These are phyloP conservation scores for Backusella australiensis DNA, from an alignment of 192 early-diverging fungal genomes.

Conservation along the genomic window DNA sequence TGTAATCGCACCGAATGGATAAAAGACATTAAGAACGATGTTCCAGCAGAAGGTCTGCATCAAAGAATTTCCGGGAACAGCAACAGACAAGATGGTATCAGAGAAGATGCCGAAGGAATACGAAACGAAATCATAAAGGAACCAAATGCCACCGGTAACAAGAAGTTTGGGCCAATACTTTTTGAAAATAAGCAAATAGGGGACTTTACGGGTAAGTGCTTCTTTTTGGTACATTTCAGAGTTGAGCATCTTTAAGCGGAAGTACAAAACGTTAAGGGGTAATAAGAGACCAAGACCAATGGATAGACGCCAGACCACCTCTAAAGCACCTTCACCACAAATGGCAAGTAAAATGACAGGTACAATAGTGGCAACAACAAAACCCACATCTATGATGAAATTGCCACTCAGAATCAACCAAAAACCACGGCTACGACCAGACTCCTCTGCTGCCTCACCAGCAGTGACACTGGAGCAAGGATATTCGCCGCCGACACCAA, in stretches of 20 bases:
- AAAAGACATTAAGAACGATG: conserved; percentile 50
- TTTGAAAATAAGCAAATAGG: conserved; percentile 48
- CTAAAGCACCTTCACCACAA: conserved; percentile 38
- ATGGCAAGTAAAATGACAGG: conserved; percentile 40
- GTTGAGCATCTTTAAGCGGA: conserved; percentile 59
- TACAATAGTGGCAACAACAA: conserved; percentile 42
- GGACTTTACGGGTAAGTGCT: conserved; percentile 45
- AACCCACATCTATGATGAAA: conserved; percentile 46
- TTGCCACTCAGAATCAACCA: conserved; percentile 46
- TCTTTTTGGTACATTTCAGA: conserved; percentile 49
- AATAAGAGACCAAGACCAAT: conserved; percentile 50
- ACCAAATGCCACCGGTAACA: conserved; percentile 47
- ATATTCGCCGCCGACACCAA: conserved; percentile 52
- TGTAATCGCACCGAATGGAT: conserved; percentile 46
- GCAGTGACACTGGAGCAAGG: conserved; percentile 50
- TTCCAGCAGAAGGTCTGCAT: conserved; percentile 52
- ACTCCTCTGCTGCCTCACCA: conserved; percentile 51
- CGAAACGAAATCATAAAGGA: conserved; percentile 44
- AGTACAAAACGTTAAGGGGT: conserved; percentile 45
- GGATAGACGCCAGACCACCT: conserved; percentile 48
- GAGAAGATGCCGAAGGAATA: conserved; percentile 36
- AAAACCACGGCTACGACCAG: conserved; percentile 45
- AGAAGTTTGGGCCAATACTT: conserved; percentile 53
- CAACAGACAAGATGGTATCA: conserved; percentile 22
- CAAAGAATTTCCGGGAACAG: conserved; percentile 34